These are phyloP conservation scores for Fusarium oligoseptatum DNA, from an alignment of 2,329 filamentous ascomycete species.

Conservation along the genomic window DNA sequence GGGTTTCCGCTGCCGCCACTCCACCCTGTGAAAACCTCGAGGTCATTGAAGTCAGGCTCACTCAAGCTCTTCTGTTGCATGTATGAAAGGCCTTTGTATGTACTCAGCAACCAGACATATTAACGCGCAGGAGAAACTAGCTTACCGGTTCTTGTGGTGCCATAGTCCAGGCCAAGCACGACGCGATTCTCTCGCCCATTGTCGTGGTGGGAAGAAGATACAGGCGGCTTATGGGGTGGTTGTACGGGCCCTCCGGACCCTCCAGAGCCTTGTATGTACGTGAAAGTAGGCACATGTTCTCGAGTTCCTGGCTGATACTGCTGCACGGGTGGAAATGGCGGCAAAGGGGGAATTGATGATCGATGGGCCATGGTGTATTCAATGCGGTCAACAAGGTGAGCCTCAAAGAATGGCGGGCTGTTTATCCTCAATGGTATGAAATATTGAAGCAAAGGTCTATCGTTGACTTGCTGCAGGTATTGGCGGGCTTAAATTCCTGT, in stretches of 20 bases:
- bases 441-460: not conserved
- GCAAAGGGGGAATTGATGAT: not conserved
- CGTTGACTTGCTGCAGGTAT: not conserved
- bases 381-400: not conserved
- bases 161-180: conserved; percentile 1
- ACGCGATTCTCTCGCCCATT: not conserved
- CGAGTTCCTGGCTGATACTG: no score
- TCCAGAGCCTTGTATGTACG: no score
- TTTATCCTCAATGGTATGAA: not conserved
- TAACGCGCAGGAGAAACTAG: not conserved
- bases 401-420: not conserved
- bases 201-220: not conserved
- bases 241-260: no score
- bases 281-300: no score
- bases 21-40: conserved; percentile 1
- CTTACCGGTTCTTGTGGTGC: conserved; percentile 5
- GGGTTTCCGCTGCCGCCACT: not conserved
- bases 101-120: not conserved
- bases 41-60: not conserved
- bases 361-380: not conserved
- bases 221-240: not conserved
- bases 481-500: not conserved
- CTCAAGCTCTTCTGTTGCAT: not conserved
- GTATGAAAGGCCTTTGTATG: not conserved
- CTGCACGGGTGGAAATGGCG: not conserved